These are phyloP conservation scores for Solanum piurae DNA, from an alignment of 257 asterid species.

Conservation along the genomic window DNA sequence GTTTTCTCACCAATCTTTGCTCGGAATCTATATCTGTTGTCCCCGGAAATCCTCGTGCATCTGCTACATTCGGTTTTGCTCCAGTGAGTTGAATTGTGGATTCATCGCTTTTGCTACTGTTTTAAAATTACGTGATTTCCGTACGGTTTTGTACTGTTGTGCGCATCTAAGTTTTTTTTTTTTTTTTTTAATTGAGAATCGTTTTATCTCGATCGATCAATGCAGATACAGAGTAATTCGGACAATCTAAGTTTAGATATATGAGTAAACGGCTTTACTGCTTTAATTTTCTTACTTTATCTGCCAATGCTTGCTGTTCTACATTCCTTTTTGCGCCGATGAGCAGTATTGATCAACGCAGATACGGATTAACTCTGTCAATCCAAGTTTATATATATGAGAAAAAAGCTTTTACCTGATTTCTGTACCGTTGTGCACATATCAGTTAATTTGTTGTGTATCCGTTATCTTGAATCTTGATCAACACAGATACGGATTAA, in stretches of 20 bases:
- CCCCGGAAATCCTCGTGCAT: neutral
- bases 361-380: neutral
- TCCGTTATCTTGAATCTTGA: neutral
- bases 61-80: neutral
- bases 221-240: neutral
- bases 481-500: neutral
- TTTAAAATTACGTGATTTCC: neutral
- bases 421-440: neutral
- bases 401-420: neutral
- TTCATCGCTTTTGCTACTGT: neutral
- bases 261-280: neutral
- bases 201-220: neutral
- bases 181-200: neutral
- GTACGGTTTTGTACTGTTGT: neutral
- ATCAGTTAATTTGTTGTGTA: neutral
- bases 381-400: neutral
- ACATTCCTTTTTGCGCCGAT: neutral
- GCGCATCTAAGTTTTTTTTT: neutral
- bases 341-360: neutral
- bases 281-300: neutral
- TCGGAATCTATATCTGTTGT: neutral
- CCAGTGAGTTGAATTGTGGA: neutral
- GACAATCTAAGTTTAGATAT: neutral
- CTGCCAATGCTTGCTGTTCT: neutral
- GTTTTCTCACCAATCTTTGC: neutral